Conservation (phyloP, 805 yeast species). For the Saccharomyces cerevisiae region DNA sequence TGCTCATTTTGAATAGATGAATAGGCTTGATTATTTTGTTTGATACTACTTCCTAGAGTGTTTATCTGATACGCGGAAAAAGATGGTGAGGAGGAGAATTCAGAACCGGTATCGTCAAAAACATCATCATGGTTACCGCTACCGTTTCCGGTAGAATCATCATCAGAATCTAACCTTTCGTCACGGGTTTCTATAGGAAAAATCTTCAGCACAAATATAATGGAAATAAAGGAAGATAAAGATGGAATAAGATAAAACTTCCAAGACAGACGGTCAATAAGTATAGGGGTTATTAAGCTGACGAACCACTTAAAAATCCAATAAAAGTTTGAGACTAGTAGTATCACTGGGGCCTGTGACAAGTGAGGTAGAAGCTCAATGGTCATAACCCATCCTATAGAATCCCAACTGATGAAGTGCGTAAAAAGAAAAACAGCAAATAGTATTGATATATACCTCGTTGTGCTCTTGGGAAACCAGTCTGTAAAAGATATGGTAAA, state of each 20-base stretch:
- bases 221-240: constrained; percentile 62
- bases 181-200: constrained; percentile 86
- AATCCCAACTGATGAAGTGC: constrained; percentile 67
- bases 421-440: background rate
- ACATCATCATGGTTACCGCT: constrained; percentile 9
- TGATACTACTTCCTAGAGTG: background rate
- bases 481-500: constrained; percentile 55
- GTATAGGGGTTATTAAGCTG: constrained; percentile 83
- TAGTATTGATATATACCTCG: background rate
- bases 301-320: constrained; percentile 91
- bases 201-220: constrained; percentile 57
- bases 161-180: constrained; percentile 67
- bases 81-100: background rate
- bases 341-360: constrained; percentile 84
- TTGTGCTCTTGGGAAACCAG: constrained; percentile 15
- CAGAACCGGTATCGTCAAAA: background rate
- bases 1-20: background rate
- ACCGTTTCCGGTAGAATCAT: constrained; percentile 85
- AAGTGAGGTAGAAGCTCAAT: constrained; percentile 79
- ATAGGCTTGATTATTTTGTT: background rate
- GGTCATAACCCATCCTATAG: constrained; percentile 84
- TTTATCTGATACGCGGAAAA: background rate
- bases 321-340: constrained; percentile 82
- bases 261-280: constrained; percentile 73
- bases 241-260: constrained; percentile 77